Evolutionary conservation across 129 eudicot genomes (phyloP), one percentile per base, ranked within the genome.

Genomic region (Erigeron canadensis): DNA sequence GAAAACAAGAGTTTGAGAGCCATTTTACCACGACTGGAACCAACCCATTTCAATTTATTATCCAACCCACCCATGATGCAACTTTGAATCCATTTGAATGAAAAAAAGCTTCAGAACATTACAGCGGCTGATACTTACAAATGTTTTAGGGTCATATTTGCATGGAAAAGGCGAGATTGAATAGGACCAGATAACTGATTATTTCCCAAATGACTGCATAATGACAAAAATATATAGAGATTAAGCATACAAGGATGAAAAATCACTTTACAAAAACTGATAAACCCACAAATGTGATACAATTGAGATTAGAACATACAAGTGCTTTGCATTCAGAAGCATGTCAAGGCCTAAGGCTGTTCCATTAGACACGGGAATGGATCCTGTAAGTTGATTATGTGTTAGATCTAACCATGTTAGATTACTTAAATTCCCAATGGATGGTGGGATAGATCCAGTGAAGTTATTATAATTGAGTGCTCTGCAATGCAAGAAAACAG

Each of bases 361-460:
- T 58, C 60, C 84, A 66, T 34, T 70, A 34, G 98, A 83, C 72
- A 93, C 85, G 9, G 98, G 98, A 77, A 89, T 86, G 56, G 80
- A 61, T 39, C 98, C 96, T 22, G 22, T 74, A 43, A 93, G 88
- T 78, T 73, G 44, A 77, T 93, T 93, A 62, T 78, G 82, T 80
- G 95, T 85, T 71, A 89, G 42, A 23, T 54, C 98, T 96, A 62
- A 8, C 96, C 96, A 93, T 73, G 91, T 83, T 45, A 93, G 79
- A 19, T 56, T 78, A 8, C 77, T 15, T 50, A 93, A 65, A 65
- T 81, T 85, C 23, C 98, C 98, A 34, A 93, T 80, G 60, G 93
- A 80, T 40, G 84, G 81, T 62, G 98, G 98, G 70, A 93, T 86
- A 5, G 46, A 23, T 54, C 98, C 98, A 62, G 6, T 81, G 75